phyloP scores from a whole-genome alignment of 2,329 filamentous ascomycete species.

The Aspergillus sojae region DNA sequence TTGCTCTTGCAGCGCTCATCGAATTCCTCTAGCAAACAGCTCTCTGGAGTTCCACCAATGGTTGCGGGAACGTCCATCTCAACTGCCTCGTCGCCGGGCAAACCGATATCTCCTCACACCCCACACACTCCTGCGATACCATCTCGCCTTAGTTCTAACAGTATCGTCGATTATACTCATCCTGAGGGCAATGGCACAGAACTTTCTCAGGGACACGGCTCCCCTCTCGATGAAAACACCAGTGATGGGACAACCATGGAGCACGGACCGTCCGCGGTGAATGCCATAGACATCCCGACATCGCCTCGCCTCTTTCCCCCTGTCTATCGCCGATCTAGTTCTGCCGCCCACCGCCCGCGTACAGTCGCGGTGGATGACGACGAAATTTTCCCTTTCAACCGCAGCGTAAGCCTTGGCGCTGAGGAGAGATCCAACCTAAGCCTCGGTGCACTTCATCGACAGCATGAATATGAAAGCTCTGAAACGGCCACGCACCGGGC shows the following conservation, averaged over 20 bases:
- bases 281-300: conserved; percentile 53
- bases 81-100: conserved; percentile 84
- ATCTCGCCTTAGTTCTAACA: conserved; percentile 89
- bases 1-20: conserved; percentile 81
- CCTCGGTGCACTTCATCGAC: conserved; percentile 36
- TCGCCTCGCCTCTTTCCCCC: conserved; percentile 46
- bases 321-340: conserved; percentile 49
- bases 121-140: conserved; percentile 93
- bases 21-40: conserved; percentile 73
- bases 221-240: conserved; percentile 39
- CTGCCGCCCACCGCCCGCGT: conserved; percentile 43
- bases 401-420: conserved; percentile 51
- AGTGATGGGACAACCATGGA: conserved; percentile 37
- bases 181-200: conserved; percentile 37
- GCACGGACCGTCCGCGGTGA: conserved; percentile 39
- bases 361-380: conserved; percentile 44
- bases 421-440: conserved; percentile 39
- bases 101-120: conserved; percentile 85
- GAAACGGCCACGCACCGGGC: conserved; percentile 23
- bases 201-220: conserved; percentile 33
- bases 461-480: conserved; percentile 34
- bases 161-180: conserved; percentile 70
- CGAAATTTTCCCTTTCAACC: conserved; percentile 48
- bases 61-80: conserved; percentile 71
- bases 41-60: conserved; percentile 65